These are phyloP conservation scores for Cryphonectria japonica DNA, from an alignment of 2,329 filamentous ascomycete species.

Conservation along the genomic window DNA sequence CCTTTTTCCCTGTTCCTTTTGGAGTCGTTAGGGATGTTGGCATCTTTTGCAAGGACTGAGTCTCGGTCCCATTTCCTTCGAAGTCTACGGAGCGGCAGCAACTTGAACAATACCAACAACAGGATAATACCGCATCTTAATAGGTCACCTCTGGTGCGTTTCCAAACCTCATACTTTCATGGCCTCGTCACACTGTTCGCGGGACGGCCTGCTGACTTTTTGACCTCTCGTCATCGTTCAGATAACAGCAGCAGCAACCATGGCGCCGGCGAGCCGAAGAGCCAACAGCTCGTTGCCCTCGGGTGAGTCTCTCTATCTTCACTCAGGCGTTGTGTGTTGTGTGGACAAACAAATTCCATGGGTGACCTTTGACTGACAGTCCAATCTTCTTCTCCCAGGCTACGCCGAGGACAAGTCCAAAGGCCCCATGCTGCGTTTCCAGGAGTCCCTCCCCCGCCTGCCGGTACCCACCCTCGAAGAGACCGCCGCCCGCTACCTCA, in stretches of 20 bases:
- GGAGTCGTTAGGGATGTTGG: constrained; percentile 40
- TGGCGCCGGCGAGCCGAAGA: constrained; percentile 57
- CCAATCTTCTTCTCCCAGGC: constrained; percentile 48
- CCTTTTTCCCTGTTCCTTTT: constrained; percentile 6
- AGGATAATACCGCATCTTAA: constrained; percentile 35
- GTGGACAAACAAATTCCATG: not conserved
- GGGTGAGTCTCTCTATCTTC: constrained; percentile 43
- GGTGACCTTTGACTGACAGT: constrained; percentile 21
- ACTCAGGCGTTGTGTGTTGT: not conserved
- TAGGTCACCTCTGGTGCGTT: constrained; percentile 36
- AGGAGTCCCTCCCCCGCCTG: constrained; percentile 80
- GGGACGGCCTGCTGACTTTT: constrained; percentile 7
- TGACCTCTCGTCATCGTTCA: constrained; percentile 24
- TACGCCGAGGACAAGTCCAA: constrained; percentile 81
- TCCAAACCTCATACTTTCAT: constrained; percentile 8
- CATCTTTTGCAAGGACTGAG: constrained; percentile 41
- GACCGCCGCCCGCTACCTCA: constrained; percentile 79
- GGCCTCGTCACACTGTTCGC: constrained; percentile 18
- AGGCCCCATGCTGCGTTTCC: constrained; percentile 80
- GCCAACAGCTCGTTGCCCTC: constrained; percentile 61
- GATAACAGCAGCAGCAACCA: constrained; percentile 44
- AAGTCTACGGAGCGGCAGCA: constrained; percentile 19
- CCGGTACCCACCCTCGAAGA: constrained; percentile 83
- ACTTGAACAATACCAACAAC: constrained; percentile 32
- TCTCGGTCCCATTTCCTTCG: constrained; percentile 36